Evolutionary conservation across 202 grass and related monocot genomes (phyloP), one percentile per base, ranked within the genome.

Genomic region (Cymbopogon flexuosus): DNA sequence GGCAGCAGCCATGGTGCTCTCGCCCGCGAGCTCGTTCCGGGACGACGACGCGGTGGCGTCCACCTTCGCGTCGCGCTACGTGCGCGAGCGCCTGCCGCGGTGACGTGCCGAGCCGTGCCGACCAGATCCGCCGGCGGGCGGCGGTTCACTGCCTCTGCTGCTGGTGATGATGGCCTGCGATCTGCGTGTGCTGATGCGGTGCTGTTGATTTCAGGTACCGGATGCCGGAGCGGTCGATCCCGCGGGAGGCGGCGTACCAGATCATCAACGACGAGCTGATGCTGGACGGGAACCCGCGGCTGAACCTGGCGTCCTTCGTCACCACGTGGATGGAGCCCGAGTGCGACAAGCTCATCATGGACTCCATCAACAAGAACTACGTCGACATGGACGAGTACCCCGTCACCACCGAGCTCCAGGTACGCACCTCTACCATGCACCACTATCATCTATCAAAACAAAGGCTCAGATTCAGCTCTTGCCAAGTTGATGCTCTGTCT

Each of bases 31-130:
- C 45, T 51, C 64, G 34, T 34, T 24, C 45, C 24, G 43, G 2
- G 16, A 10, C 0, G 82, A 78, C 6, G 82, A 79, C 6, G 3
- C 81, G 51, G 21, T 92, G 24, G 8, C 70, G 16, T 79, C 31
- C 88, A 97, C 91, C 83, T 97, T 94, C 87, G 91, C 94, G 21
- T 94, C 94, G 43, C 94, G 94, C 83, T 97, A 94, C 70, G 87
- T 92, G 60, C 83, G 85, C 5, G 79, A 76, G 56, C 15, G 46
- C 0, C 60, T 97, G 41, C 89, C 94, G 15, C 91, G 91, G 94
- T 97, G 86, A 69, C 52, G 51, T 54, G 51, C 16, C 9, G 56
- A 27, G 27, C 27, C 27, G 1, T 22, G 10, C 9, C 23, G 56
- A 29, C 22, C 23, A 27, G 23, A n/a, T 18, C 34, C 37, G 57